Base-by-base conservation (phyloP, 2,329 filamentous ascomycete genomes). In the Aspergillus chevalieri region DNA sequence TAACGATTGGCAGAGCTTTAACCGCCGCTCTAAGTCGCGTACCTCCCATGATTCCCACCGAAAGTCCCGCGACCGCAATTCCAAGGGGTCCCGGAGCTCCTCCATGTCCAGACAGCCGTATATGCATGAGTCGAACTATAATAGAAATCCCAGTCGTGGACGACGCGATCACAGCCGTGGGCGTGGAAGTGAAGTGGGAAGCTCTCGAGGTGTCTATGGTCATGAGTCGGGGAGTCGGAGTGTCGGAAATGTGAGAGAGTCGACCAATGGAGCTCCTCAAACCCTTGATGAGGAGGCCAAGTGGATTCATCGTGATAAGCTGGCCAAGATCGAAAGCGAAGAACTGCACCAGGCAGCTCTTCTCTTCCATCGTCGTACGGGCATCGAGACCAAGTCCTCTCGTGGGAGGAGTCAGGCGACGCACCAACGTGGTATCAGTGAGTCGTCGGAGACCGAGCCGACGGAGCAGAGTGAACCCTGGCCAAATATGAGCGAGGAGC, bases 281-380 rank as follows among this genome's bases (percentile, higher is more conserved):
- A 57, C 57, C 43, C 56, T 48, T 28, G 56, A 58, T 17, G 59
- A 66, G 28, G 57, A 65, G 17, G 69, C 70, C 49, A 70, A 73
- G 36, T 77, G 74, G 74, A 77, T 77, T 47, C 74, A 77, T 52
- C 67, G 74, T 8, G 74, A 77, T 55, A 77, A 77, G 57, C 57
- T 77, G 50, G 74, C 74, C 19, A 69, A 68, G 47, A 77, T 77
- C 30, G 74, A 77, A 56, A 76, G 73, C 49, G 72, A 76, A 60
- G 74, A 77, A 55, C 57, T 77, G 44, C 74, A 76, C 47, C 72
- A 74, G 55, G 71, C 72, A 8, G 72, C 73, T 17, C 70, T 74
- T 44, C 63, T 70, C 33, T 73, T 65, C 57, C 72, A 65, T 50
- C 67, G 62, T 49, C 69, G 64, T 19, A 63, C 63, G 36, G 64